Evolutionary conservation across 2,329 filamentous ascomycete genomes (phyloP).

Genomic region (Xenoacremonium recifei): DNA sequence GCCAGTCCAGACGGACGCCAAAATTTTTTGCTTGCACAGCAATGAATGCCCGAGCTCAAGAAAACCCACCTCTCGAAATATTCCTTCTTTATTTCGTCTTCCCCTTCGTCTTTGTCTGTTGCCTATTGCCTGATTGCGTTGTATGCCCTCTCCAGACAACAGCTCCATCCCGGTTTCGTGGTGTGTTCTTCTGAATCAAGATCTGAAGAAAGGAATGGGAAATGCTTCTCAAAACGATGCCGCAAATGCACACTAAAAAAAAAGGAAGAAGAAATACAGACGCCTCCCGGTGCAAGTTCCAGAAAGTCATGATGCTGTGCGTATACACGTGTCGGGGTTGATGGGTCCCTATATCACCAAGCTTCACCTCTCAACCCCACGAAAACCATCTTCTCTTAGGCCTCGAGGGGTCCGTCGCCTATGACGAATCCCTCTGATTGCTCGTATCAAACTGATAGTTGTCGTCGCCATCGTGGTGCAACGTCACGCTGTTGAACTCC

Average conservation of each 20-base stretch:
- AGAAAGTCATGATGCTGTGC: conserved; percentile 17
- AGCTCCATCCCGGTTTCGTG: neutral
- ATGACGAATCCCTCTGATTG: neutral
- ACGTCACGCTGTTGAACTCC: conserved; percentile 96
- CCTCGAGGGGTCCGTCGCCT: neutral
- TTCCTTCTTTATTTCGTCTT: conserved; percentile 1
- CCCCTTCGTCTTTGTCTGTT: neutral
- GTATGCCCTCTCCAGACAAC: too few relatives aligned
- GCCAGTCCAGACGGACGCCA: conserved; percentile 29
- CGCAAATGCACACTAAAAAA: conserved; percentile 23
- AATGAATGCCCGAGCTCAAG: conserved; percentile 13
- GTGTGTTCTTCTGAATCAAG: neutral
- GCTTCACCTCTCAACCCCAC: neutral
- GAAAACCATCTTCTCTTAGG: neutral
- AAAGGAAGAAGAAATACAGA: conserved; percentile 16
- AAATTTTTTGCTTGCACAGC: conserved; percentile 12
- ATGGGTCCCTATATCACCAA: neutral
- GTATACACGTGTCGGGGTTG: neutral
- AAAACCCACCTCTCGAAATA: neutral
- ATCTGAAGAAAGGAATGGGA: conserved; percentile 26
- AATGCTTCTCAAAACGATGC: conserved; percentile 17
- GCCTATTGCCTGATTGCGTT: conserved; percentile 3
- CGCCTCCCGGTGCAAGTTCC: conserved; percentile 21
- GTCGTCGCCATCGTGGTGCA: conserved; percentile 94
- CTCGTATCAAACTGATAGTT: conserved; percentile 28